These are phyloP conservation scores for Adansonia rubrostipa DNA, from an alignment of 441 rosid species.

Conservation along the genomic window DNA sequence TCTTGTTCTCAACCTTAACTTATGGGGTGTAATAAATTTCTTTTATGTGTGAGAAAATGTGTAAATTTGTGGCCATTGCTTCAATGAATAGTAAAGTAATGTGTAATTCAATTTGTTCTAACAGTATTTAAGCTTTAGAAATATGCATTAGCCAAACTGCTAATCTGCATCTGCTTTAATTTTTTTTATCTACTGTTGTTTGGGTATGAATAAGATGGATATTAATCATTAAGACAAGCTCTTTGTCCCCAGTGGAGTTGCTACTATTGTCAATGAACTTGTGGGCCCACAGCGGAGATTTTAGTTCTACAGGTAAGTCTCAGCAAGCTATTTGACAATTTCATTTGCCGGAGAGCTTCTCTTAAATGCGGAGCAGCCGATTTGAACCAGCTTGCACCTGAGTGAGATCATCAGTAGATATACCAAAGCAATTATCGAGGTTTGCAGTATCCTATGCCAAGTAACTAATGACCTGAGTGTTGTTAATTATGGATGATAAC, in stretches of 20 bases:
- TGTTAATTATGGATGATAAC: background rate
- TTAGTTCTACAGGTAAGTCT: conserved; percentile 83
- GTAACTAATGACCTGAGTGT: background rate
- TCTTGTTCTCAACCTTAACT: conserved; percentile 6
- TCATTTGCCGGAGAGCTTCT: conserved; percentile 96
- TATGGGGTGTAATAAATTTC: conserved; percentile 13
- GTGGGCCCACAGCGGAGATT: conserved; percentile 94
- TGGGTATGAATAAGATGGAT: conserved; percentile 98
- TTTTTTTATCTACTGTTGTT: background rate
- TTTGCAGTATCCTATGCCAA: background rate
- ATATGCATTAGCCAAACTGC: background rate
- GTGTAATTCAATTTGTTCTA: background rate
- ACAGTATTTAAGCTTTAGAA: background rate
- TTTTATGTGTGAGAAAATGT: conserved; percentile 3
- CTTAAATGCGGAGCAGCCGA: conserved; percentile 91
- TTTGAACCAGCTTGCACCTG: conserved; percentile 86
- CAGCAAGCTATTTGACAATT: conserved; percentile 82
- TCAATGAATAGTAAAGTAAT: background rate
- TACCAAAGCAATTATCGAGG: conserved; percentile 75
- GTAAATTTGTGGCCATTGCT: background rate
- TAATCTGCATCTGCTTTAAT: background rate
- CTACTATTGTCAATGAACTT: conserved; percentile 84
- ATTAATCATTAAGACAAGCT: conserved; percentile 89
- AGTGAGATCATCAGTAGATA: conserved; percentile 97
- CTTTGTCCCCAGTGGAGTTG: conserved; percentile 88